These are phyloP conservation scores for Proliferodiscus dingleyae DNA, from an alignment of 2,329 filamentous ascomycete species.

Conservation along the genomic window DNA sequence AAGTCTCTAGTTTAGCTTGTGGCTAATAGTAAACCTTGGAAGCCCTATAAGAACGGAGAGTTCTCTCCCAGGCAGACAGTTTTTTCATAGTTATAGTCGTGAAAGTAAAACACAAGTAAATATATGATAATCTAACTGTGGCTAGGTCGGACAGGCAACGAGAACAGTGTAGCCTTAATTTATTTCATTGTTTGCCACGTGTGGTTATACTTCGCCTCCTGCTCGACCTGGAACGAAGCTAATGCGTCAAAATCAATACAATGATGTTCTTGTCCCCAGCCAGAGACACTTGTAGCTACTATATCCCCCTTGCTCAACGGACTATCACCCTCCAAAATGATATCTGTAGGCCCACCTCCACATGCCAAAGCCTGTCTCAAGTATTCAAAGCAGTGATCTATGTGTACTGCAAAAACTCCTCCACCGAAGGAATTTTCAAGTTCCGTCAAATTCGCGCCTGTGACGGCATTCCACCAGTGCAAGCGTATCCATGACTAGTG, in stretches of 20 bases:
- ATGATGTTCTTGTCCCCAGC: not conserved
- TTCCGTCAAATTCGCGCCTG: not conserved
- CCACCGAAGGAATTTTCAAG: not conserved
- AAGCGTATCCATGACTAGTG: not conserved
- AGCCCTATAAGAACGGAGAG: no score
- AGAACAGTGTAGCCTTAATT: no score
- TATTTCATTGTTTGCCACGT: not conserved
- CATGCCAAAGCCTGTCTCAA: not conserved
- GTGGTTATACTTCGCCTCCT: not conserved
- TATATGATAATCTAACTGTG: no score
- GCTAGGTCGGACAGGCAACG: no score
- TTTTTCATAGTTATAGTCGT: no score
- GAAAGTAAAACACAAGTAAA: no score
- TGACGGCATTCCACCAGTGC: not conserved
- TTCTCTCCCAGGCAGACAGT: no score
- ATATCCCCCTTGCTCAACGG: not conserved
- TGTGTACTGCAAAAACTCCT: not conserved
- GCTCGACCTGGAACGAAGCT: not conserved
- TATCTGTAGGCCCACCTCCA: not conserved
- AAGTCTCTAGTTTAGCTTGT: no score
- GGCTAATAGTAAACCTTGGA: no score
- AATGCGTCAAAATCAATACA: not conserved
- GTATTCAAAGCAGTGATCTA: not conserved
- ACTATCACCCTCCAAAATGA: not conserved
- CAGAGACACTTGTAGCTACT: not conserved